Evolutionary conservation across 805 yeast genomes (phyloP), one percentile per base, ranked within the genome.

Genomic region (Wickerhamiella sorbophila): DNA sequence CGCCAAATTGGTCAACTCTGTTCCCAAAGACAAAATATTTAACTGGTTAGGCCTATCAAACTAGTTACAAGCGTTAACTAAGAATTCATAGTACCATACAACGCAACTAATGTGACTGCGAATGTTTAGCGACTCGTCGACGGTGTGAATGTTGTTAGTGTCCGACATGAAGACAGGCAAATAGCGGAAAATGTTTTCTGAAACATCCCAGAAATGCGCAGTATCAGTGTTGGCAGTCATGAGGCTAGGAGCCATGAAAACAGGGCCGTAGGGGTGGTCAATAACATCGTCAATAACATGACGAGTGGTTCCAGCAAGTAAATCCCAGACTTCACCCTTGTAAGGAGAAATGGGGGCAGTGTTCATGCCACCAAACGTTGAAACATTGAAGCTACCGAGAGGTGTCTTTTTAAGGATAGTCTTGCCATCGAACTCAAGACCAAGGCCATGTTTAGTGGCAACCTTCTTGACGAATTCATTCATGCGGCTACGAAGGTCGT

Each of bases 211-310:
- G 58, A 77, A 80, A 52, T 71, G 68, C 43, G 66, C 64, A 2
- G 87, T 79, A 55, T 80, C 87, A 4, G 87, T 79, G 59, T 79
- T 79, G 31, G 79, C 87, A 2, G 81, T 66, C 70, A 74, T 71
- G 39, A 79, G 58, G 22, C 70, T 64, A 2, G 86, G 84, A 3
- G 78, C 65, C 15, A 74, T 65, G 33, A 70, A 51, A 20, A 66
- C 54, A 2, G 55, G 59, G 15, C 65, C 57, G 21, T 59, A 63
- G 18, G 20, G 21, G 19, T 42, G 40, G 18, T 36, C 46, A 36
- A 45, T 38, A n/a, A 42, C 42, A 32, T 77, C 77, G 56, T 78
- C 83, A 52, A 72, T 73, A 38, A 79, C 70, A 45, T 74, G 71
- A 49, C 78, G 71, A 31, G 77, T 63, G 9, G 77, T 67, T 16